A percentile compares a stretch with the other conserved stretches of the same genome.
These are phyloP conservation scores for Ramaria rubella DNA, from an alignment of 768 basidiomycete species.

Conservation along the genomic window DNA sequence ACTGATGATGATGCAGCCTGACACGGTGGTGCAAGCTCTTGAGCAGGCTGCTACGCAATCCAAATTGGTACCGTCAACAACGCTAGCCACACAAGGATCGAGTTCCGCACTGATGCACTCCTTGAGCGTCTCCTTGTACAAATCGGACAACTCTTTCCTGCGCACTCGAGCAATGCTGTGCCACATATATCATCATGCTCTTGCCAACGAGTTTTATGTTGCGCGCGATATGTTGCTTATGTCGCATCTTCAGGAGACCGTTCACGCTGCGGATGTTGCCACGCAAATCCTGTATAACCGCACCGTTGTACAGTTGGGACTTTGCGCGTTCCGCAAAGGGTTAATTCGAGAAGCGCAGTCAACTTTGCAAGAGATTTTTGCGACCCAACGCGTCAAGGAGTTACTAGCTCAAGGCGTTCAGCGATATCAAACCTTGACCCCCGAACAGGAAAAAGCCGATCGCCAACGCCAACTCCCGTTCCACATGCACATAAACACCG, in stretches of 20 bases:
- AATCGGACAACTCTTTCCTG: slow-evolving; percentile 81
- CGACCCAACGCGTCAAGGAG: slow-evolving; percentile 95
- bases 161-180: slow-evolving; percentile 96
- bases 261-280: slow-evolving; percentile 91
- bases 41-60: slow-evolving; percentile 61
- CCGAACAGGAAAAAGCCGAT: slow-evolving; percentile 96
- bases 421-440: slow-evolving; percentile 73
- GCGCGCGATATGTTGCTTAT: slow-evolving; percentile 97
- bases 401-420: slow-evolving; percentile 94
- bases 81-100: slow-evolving; percentile 45
- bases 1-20: slow-evolving; percentile 52
- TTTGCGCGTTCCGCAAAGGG: slow-evolving; percentile 94
- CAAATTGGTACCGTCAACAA: slow-evolving; percentile 55
- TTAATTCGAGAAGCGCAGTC: slow-evolving; percentile 91
- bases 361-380: slow-evolving; percentile 91
- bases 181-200: slow-evolving; percentile 95
- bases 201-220: slow-evolving; percentile 94
- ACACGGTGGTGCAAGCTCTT: slow-evolving; percentile 84
- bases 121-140: slow-evolving; percentile 90
- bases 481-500: slow-evolving; percentile 99
- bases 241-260: slow-evolving; percentile 97
- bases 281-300: slow-evolving; percentile 99
- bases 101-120: slow-evolving; percentile 79
- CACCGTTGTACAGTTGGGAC: slow-evolving; percentile 92
- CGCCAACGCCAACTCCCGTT: slow-evolving; percentile 94